Conservation (phyloP, 352 stramenopile species). For the Pelagophyceae sp. region DNA sequence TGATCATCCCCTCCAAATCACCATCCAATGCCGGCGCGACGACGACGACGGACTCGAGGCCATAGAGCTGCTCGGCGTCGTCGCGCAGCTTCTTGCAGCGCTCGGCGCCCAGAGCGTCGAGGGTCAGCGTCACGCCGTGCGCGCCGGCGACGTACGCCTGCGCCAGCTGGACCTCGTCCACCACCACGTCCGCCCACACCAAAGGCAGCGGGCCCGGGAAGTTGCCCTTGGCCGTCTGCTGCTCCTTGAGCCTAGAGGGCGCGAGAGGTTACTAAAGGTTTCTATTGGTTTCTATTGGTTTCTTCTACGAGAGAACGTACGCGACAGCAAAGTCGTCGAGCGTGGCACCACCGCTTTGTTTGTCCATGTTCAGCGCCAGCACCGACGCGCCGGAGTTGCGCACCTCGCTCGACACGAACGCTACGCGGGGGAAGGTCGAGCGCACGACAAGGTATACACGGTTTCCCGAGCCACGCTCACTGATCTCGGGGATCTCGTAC, state of each 20-base stretch:
- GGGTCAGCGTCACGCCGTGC: conserved; percentile 38
- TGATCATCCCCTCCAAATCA: conserved; percentile 34
- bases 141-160: conserved; percentile 36
- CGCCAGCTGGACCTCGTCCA: conserved; percentile 57
- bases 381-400: conserved; percentile 48
- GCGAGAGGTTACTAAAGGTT: conserved; percentile 26
- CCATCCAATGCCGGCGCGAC: neutral
- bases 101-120: conserved; percentile 39
- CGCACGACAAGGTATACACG: neutral
- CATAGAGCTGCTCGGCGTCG: neutral
- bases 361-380: conserved; percentile 46
- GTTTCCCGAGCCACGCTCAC: neutral
- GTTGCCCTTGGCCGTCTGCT: conserved; percentile 41
- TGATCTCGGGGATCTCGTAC: conserved; percentile 35
- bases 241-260: conserved; percentile 48
- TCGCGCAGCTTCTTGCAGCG: conserved; percentile 8
- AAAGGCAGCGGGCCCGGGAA: conserved; percentile 49
- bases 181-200: conserved; percentile 52
- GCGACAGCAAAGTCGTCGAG: conserved; percentile 40
- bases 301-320: neutral
- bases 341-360: conserved; percentile 44
- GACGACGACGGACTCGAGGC: neutral
- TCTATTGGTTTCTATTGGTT: conserved; percentile 5
- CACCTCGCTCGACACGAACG: conserved; percentile 45
- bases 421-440: conserved; percentile 22